Evolutionary conservation across 495 filamentous ascomycete genomes (phyloP), one percentile per base, ranked within the genome.

Genomic region (Neurospora tetrasperma): DNA sequence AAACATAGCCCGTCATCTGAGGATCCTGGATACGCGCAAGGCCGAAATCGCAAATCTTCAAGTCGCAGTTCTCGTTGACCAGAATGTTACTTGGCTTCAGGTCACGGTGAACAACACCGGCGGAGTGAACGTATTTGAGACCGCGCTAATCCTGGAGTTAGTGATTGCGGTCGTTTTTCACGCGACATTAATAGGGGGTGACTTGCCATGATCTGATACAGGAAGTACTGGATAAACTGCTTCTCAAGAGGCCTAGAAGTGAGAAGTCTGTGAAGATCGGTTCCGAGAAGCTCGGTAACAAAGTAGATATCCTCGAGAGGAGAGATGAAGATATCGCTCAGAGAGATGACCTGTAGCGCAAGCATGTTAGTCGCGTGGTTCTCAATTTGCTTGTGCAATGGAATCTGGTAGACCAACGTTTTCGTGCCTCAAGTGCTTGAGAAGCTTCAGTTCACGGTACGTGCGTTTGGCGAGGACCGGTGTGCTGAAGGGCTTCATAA

Each of bases 1-100:
- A 99, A 54, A 99, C 96, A 79, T 99, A 99, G 78, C 96, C 96
- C 46, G 96, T 99, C 96, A 99, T 99, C 83, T 99, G 96, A n/a
- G 96, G 96, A 78, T 99, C 96, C 82, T 99, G 96, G 78, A 99
- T 97, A 78, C 96, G 92, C 48, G 96, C 96, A 71, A 99, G 86
- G 73, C 96, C 96, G 77, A 99, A 99, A 81, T 99, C 96, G 87
- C 96, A 99, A 82, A 99, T 99, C 85, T 99, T 99, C 71, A 99
- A 85, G 81, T 99, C 96, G 83, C 96, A 99, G 81, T 99, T 99
- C 83, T 99, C 96, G 82, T 99, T 99, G 83, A 99, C 94, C 69
- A 99, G 86, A 79, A 99, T 99, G 83, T 99, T 99, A 86, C 93
- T 96, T 42, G 96, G 96, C 82, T 99, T 99, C 73, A 99, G 86